Evolutionary conservation across 108 stramenopile species (phyloP).

Genomic region (Nannochloropsis oceanica): DNA sequence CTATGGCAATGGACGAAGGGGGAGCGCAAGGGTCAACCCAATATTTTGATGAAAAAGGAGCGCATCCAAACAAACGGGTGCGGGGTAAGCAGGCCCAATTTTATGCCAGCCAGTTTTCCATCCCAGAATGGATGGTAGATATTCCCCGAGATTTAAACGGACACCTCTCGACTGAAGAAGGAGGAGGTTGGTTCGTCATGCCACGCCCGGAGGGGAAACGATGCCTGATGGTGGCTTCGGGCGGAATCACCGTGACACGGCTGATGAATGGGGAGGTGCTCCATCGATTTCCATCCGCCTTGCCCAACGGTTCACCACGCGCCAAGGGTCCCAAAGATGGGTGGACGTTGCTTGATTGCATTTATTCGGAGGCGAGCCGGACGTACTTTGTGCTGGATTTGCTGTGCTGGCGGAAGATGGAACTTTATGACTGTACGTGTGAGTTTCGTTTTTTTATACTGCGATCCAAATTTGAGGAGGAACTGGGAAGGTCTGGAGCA

Average conservation of each 20-base stretch:
- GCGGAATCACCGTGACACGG: not conserved
- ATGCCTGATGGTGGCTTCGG: not conserved
- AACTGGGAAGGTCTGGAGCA: not conserved
- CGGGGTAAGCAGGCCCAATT: not conserved
- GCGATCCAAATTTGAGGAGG: not conserved
- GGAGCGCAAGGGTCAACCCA: too few relatives aligned
- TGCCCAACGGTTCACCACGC: not conserved
- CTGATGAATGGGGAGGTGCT: not conserved
- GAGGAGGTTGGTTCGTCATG: constrained; percentile 1
- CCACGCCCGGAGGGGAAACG: not conserved
- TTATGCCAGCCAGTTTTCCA: not conserved
- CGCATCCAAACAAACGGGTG: not conserved
- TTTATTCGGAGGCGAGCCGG: not conserved
- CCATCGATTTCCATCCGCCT: not conserved
- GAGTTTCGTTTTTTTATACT: not conserved
- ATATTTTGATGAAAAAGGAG: not conserved
- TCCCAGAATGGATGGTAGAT: not conserved
- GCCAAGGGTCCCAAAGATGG: not conserved
- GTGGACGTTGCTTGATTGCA: not conserved
- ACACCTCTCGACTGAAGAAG: not conserved
- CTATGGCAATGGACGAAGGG: too few relatives aligned
- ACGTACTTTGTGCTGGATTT: not conserved
- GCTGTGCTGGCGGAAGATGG: not conserved
- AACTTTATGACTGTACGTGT: not conserved
- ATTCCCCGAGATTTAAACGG: not conserved